Percentiles rank a stretch among this genome's conserved stretches.
Evolutionary conservation across 495 filamentous ascomycete genomes (phyloP).

Genomic region (Annulohypoxylon maeteangense): DNA sequence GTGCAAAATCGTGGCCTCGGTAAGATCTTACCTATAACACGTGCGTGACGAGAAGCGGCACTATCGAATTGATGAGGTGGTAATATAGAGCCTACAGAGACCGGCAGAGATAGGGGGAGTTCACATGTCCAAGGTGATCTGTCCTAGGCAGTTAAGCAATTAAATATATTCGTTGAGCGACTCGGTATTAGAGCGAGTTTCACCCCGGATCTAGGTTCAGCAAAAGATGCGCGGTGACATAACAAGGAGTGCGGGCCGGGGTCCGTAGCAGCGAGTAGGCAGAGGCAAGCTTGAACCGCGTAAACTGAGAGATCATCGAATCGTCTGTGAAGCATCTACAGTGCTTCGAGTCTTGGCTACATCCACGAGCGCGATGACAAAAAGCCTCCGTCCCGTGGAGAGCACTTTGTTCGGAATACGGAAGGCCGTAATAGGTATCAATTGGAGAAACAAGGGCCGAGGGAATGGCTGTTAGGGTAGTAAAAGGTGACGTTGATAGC

Average conservation of each 20-base stretch:
- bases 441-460: conserved; percentile 45
- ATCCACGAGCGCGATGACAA: conserved; percentile 26
- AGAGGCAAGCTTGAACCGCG: conserved; percentile 23
- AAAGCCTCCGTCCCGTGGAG: conserved; percentile 36
- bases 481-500: conserved; percentile 42
- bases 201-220: conserved; percentile 15
- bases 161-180: conserved; percentile 42
- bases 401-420: conserved; percentile 45
- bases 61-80: background rate
- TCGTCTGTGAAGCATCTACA: conserved; percentile 37
- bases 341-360: conserved; percentile 42
- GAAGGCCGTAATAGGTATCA: conserved; percentile 37
- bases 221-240: conserved; percentile 32
- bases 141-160: conserved; percentile 15
- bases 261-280: conserved; percentile 16
- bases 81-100: conserved; percentile 16
- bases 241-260: conserved; percentile 37
- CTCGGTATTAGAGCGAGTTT: conserved; percentile 26
- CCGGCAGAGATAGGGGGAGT: conserved; percentile 20
- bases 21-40: conserved; percentile 27
- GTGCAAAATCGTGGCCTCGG: background rate
- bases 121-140: conserved; percentile 25
- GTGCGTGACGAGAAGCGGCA: conserved; percentile 8
- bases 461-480: conserved; percentile 36
- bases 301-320: conserved; percentile 41